A percentile compares a stretch with the other conserved stretches of the same genome.
These are phyloP conservation scores for Hymenoscyphus infarciens DNA, from an alignment of 2,329 filamentous ascomycete genomes.

Conservation along the genomic window DNA sequence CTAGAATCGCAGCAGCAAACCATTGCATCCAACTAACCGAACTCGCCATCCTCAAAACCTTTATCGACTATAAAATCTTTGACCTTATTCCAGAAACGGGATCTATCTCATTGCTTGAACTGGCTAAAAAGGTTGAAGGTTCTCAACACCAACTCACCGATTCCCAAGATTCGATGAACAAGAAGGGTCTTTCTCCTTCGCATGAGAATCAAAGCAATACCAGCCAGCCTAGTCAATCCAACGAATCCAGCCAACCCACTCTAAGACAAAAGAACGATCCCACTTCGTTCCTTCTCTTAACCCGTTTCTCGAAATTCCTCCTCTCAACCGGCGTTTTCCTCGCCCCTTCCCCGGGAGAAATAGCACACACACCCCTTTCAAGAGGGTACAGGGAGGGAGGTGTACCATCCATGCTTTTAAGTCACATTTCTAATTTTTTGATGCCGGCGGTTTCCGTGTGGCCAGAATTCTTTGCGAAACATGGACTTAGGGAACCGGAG, in stretches of 20 bases:
- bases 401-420: not conserved
- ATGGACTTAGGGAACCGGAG: not conserved
- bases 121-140: not conserved
- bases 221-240: too few species aligned
- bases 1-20: not conserved
- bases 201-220: too few species aligned
- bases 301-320: not conserved
- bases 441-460: not conserved
- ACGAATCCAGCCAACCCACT: too few species aligned
- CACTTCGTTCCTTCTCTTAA: not conserved
- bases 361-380: not conserved
- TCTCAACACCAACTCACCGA: too few species aligned
- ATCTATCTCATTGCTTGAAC: not conserved
- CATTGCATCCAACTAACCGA: not conserved
- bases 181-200: not conserved
- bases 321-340: not conserved
- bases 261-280: too few species aligned
- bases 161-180: not conserved
- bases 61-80: not conserved
- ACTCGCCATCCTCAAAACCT: not conserved
- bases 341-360: not conserved
- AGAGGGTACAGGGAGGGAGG: not conserved
- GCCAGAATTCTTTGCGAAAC: not conserved
- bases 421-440: not conserved
- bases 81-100: not conserved